phyloP scores from a whole-genome alignment of 345 rosid species.

The Syzygium grande region DNA sequence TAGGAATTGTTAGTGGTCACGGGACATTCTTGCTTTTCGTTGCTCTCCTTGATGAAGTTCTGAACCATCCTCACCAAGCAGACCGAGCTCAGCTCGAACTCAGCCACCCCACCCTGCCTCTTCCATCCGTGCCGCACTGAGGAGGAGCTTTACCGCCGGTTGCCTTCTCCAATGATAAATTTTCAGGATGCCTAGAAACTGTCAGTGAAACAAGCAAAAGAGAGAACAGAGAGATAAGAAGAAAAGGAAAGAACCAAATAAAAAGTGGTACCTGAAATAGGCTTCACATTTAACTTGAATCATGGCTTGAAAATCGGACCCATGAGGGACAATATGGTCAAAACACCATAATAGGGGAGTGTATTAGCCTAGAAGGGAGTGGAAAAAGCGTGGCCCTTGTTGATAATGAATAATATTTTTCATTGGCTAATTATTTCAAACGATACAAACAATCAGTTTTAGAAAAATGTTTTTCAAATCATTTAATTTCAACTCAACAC shows the following conservation, averaged over 20 bases:
- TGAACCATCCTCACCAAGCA: constrained; percentile 37
- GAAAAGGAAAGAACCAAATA: neutral
- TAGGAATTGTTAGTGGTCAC: constrained; percentile 4
- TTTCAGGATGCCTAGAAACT: neutral
- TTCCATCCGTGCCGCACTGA: neutral
- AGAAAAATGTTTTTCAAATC: neutral
- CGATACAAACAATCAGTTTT: neutral
- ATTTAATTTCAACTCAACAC: neutral
- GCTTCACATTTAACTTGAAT: neutral
- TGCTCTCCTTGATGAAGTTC: constrained; percentile 31
- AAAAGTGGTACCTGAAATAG: neutral
- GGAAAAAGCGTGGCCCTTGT: neutral
- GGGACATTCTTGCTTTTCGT: constrained; percentile 1
- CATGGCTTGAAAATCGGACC: neutral
- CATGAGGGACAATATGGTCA: neutral
- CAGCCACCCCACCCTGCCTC: neutral
- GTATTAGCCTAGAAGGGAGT: neutral
- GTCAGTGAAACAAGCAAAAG: neutral
- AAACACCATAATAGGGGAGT: neutral
- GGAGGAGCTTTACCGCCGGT: neutral
- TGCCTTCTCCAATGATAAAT: neutral
- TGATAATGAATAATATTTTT: neutral
- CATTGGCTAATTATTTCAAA: neutral
- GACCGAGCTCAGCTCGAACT: constrained; percentile 36
- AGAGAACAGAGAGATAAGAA: neutral